Percentiles rank a stretch among this genome's conserved stretches.
Evolutionary conservation across 2,329 filamentous ascomycete genomes (phyloP).

Genomic region (Aspergillus fumigatus): DNA sequence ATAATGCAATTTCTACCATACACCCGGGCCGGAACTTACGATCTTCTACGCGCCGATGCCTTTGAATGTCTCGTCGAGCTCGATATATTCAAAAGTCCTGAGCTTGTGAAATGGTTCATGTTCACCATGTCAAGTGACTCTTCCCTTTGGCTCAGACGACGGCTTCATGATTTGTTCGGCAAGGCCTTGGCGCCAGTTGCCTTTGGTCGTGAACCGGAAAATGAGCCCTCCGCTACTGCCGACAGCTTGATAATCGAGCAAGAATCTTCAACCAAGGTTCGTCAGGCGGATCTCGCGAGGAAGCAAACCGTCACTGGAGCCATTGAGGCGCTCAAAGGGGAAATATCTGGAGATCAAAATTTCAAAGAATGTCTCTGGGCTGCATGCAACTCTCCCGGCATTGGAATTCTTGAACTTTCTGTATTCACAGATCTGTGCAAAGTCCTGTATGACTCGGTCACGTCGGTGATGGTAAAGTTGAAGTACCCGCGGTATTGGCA

Average conservation of each 20-base stretch:
- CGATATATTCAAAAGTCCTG: slow-evolving; percentile 48
- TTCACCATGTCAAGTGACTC: slow-evolving; percentile 53
- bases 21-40: slow-evolving; percentile 55
- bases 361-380: slow-evolving; percentile 54
- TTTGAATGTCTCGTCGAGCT: slow-evolving; percentile 56
- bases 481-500: slow-evolving; percentile 56
- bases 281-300: slow-evolving; percentile 52
- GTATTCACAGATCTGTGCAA: slow-evolving; percentile 55
- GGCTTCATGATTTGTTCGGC: slow-evolving; percentile 50
- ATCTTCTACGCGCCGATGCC: slow-evolving; percentile 56
- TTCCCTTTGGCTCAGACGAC: slow-evolving; percentile 54
- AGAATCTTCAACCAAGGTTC: slow-evolving; percentile 47
- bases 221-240: slow-evolving; percentile 27
- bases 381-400: slow-evolving; percentile 49
- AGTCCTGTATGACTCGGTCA: slow-evolving; percentile 52
- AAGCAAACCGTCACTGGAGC: slow-evolving; percentile 56
- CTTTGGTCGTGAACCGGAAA: slow-evolving; percentile 46
- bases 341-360: slow-evolving; percentile 45
- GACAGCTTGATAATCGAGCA: slow-evolving; percentile 55
- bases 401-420: slow-evolving; percentile 51
- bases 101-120: slow-evolving; percentile 54
- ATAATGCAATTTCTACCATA: slow-evolving; percentile 58
- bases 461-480: slow-evolving; percentile 47
- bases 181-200: slow-evolving; percentile 55
- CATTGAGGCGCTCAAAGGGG: slow-evolving; percentile 51